Evolutionary conservation across 306 rosid species (phyloP), one percentile per base, ranked within the genome.

Genomic region (Castanospermum australe): DNA sequence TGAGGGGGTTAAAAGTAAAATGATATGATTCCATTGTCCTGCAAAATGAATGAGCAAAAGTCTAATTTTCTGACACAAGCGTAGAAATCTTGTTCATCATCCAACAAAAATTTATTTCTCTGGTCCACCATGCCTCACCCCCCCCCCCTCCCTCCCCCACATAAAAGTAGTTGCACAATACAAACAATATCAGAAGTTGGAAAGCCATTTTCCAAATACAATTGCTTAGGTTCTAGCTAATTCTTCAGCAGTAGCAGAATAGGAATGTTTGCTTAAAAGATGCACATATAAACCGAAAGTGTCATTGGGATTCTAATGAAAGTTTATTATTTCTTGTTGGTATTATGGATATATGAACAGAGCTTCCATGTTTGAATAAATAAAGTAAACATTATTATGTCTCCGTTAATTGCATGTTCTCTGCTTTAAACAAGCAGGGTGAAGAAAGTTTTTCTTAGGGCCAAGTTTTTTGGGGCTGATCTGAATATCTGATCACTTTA

Each of bases 281-380:
- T 5, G 48, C 28, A 33, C n/a, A 67, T 47, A 48, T 48, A 76
- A 50, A 76, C 14, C 28, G 57, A 51, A 21, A 60, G 22, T 61
- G 48, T 44, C 67, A 38, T 21, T 35, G 77, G 63, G 72, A 63
- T 77, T 25, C 65, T 32, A 62, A 17, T 24, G 36, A 42, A 35
- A 33, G 63, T 35, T 30, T 39, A 77, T 22, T 13, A 48, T 50
- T 30, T 76, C 63, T 0, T 51, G 54, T 64, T 50, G 55, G 56
- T 33, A 55, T 17, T 55, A 73, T 73, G 77, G 64, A 71, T 71
- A 6, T 52, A 71, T 18, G 77, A 71, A 71, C 77, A 71, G 25
- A 18, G 21, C 2, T 35, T 65, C 41, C 24, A 42, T 39, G 68
- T 62, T 73, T 41, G 72, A 62, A 63, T 35, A 24, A 57, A 73